Evolutionary conservation across 176 grass and related monocot species (phyloP), one percentile per base, ranked within the genome.

Genomic region (maize (Zea mays)): DNA sequence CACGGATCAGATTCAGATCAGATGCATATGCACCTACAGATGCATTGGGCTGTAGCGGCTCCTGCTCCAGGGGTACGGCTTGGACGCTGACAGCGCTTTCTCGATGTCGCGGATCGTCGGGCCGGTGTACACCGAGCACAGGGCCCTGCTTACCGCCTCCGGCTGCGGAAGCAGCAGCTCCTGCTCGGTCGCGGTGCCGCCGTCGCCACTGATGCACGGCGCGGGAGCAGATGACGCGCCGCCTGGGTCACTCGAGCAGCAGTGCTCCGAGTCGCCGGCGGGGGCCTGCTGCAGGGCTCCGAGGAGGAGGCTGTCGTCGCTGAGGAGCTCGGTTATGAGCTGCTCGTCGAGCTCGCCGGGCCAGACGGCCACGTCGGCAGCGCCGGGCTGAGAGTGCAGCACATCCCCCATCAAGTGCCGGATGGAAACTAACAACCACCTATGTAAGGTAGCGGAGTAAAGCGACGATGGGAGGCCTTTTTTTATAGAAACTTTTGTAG

Each of bases 21-120:
- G 42, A 41, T 34, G 59, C 40, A n/a, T n/a, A 69, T 85, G 75
- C 62, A 71, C 63, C 54, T 84, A 80, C 83, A 88, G 48, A 62
- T 67, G 62, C 79, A 35, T 40, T 16, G 81, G 73, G 33, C 65
- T 59, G 79, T 85, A 72, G 38, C 79, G 78, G 46, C 59, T 41
- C 56, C 50, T 27, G 80, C 45, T 54, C 62, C 43, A 51, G 15
- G 17, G 52, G 12, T 35, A 72, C n/a, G n/a, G 34, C 67, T 67
- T 68, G 10, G 56, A 14, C 43, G 75, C 73, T 38, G 75, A 85
- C 60, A 93, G 82, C 69, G 88, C 85, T 67, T 84, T 85, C 71
- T 93, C 71, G 71, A 90, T 83, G 75, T 93, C 88, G 42, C 27
- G 52, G 61, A 93, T 88, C 71, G 91, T 90, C 7, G 91, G 91